These are phyloP conservation scores for Dothiorella sarmentorum DNA, from an alignment of 2,329 filamentous ascomycete species.

Conservation along the genomic window DNA sequence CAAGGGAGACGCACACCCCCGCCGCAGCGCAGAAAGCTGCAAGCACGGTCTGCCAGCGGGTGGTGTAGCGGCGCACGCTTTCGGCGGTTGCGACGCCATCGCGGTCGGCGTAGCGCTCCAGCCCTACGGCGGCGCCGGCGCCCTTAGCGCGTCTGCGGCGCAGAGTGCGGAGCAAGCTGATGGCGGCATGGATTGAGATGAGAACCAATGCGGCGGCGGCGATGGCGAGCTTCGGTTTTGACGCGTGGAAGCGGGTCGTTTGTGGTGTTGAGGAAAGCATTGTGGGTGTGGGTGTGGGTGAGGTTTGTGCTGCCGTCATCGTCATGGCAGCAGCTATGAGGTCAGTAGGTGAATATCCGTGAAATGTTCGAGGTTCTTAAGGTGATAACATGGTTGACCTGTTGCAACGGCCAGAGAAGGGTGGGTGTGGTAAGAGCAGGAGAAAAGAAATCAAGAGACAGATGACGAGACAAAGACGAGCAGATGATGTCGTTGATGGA, in stretches of 20 bases:
- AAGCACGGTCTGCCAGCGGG: background rate
- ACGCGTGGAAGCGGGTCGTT: background rate
- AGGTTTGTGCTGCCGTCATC: background rate
- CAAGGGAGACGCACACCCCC: background rate
- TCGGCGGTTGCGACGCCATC: conserved; percentile 11
- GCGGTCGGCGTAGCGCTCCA: background rate
- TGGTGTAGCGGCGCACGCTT: background rate
- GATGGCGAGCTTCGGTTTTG: background rate
- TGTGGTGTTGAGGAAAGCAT: background rate
- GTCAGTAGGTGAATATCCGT: background rate
- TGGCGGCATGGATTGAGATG: background rate
- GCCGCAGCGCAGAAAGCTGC: background rate
- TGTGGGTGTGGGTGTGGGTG: background rate
- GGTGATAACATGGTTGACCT: background rate
- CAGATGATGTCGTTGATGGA: background rate
- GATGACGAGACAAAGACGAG: background rate
- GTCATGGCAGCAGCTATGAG: background rate
- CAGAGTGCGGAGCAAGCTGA: conserved; percentile 7
- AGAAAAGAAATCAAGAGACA: too few relatives aligned
- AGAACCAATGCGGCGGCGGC: background rate
- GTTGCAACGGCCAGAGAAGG: background rate
- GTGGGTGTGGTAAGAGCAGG: background rate
- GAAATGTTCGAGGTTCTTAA: background rate
- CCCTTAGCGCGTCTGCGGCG: conserved; percentile 4
- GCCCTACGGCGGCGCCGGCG: background rate